phyloP scores from a whole-genome alignment of 352 stramenopile species.

The Globisporangium paroecandrum region DNA sequence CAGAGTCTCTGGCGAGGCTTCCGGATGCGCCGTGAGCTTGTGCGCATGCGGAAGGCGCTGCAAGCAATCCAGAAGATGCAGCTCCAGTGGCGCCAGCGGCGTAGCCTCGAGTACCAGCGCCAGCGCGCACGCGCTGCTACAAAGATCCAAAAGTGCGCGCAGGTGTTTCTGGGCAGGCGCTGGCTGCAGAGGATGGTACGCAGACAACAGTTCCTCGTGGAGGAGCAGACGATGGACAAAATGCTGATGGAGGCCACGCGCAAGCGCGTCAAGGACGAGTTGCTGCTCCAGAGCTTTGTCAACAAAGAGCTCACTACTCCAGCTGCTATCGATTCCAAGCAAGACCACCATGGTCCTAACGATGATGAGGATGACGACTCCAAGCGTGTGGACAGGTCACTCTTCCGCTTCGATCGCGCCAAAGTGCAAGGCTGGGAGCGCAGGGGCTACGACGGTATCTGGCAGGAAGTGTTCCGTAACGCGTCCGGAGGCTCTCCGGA shows the following conservation, averaged over 20 bases:
- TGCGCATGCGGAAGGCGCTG: constrained; percentile 38
- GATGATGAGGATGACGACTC: constrained; percentile 15
- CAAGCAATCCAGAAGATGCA: constrained; percentile 53
- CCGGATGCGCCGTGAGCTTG: constrained; percentile 36
- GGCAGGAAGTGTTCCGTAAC: constrained; percentile 62
- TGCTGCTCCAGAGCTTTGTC: constrained; percentile 65
- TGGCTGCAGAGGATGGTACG: constrained; percentile 38
- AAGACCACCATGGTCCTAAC: not conserved
- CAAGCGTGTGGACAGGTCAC: constrained; percentile 31
- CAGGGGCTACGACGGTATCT: constrained; percentile 59
- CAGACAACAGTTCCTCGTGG: constrained; percentile 45
- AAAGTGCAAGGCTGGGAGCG: constrained; percentile 41
- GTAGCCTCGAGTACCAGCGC: constrained; percentile 25
- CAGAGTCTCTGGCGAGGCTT: constrained; percentile 59
- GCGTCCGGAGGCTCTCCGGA: constrained; percentile 39
- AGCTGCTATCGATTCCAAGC: constrained; percentile 4
- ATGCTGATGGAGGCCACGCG: constrained; percentile 43
- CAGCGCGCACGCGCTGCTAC: constrained; percentile 23
- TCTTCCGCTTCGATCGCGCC: constrained; percentile 34
- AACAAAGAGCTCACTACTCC: constrained; percentile 27
- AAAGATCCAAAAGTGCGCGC: constrained; percentile 39
- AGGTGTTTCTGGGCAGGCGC: constrained; percentile 33
- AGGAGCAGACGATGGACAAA: constrained; percentile 52
- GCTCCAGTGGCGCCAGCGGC: constrained; percentile 34
- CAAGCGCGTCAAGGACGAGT: constrained; percentile 44